phyloP scores from a whole-genome alignment of 2,329 filamentous ascomycete genomes.

The Fusarium tricinctum region DNA sequence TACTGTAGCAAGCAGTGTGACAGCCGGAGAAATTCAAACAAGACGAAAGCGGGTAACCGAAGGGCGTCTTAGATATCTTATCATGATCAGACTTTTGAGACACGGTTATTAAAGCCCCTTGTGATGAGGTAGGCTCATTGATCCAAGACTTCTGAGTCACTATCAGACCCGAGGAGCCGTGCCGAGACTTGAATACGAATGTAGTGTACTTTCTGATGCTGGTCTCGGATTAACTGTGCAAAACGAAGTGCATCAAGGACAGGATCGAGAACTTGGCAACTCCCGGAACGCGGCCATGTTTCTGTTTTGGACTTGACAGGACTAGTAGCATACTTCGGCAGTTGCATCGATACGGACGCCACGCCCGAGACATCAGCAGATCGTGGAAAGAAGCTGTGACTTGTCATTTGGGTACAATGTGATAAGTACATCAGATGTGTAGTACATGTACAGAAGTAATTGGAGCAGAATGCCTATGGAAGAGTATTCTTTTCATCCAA shows the following conservation, averaged over 20 bases:
- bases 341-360: neutral
- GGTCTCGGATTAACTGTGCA: neutral
- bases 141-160: neutral
- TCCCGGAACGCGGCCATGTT: neutral
- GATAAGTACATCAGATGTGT: neutral
- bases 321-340: neutral
- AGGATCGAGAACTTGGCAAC: neutral
- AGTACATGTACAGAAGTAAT: neutral
- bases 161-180: neutral
- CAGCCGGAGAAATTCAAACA: conserved; percentile 11
- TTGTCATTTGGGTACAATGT: neutral
- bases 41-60: neutral
- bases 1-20: neutral
- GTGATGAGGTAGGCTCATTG: neutral
- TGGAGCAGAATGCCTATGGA: neutral
- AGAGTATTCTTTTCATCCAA: neutral
- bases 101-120: neutral
- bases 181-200: neutral
- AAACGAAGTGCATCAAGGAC: neutral
- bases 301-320: neutral
- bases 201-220: neutral
- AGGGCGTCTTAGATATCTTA: neutral
- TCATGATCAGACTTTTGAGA: neutral
- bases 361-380: neutral
- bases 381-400: neutral